phyloP scores from a whole-genome alignment of 225 moss, liverwort and hornwort genomes.

The Antitrichia curtipendula region DNA sequence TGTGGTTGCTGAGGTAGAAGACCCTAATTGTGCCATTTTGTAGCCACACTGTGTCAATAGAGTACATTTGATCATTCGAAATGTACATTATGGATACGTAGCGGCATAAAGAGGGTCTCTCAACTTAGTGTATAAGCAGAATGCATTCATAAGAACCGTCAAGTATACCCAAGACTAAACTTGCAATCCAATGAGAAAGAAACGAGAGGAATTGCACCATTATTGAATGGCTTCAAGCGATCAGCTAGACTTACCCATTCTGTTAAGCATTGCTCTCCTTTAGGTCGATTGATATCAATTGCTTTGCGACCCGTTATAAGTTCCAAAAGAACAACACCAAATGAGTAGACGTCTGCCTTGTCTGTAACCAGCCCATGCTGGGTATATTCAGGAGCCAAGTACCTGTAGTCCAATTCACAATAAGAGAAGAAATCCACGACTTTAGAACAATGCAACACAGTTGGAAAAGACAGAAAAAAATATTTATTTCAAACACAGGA shows the following conservation, averaged over 20 bases:
- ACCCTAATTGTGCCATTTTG: neutral
- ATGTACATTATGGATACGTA: neutral
- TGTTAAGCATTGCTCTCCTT: slow-evolving; percentile 45
- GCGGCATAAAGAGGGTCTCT: neutral
- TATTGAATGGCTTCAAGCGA: neutral
- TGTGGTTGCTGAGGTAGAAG: neutral
- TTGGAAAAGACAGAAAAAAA: neutral
- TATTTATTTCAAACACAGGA: neutral
- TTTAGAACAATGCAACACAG: neutral
- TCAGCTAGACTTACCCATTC: slow-evolving; percentile 27
- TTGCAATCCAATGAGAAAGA: neutral
- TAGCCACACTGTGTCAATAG: neutral
- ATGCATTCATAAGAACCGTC: neutral
- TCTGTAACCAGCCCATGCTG: slow-evolving; percentile 49
- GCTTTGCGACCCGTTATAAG: slow-evolving; percentile 74
- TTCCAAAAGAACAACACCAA: slow-evolving; percentile 61
- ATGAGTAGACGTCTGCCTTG: slow-evolving; percentile 60
- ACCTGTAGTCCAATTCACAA: slow-evolving; percentile 7
- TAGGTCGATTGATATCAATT: slow-evolving; percentile 41
- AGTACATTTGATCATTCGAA: neutral
- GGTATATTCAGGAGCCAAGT: slow-evolving; percentile 61
- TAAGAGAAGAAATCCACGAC: neutral
- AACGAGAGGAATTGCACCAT: neutral
- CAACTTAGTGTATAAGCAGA: neutral
- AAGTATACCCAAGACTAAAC: neutral